phyloP scores from a whole-genome alignment of 192 early-diverging fungal genomes.

The Irineochytrium annulatum region DNA sequence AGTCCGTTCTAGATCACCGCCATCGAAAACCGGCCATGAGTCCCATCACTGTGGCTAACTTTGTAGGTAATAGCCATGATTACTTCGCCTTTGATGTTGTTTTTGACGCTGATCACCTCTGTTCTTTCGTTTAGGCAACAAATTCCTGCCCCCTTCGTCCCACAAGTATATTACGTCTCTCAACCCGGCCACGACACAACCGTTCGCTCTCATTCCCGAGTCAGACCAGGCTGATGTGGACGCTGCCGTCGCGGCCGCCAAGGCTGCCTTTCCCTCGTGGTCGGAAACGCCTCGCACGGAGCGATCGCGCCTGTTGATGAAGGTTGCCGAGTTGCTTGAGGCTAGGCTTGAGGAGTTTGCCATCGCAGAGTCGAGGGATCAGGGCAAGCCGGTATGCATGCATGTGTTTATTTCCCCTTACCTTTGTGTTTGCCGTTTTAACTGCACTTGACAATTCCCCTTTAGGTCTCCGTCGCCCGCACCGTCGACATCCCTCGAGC shows the following conservation, averaged over 20 bases:
- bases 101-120: no score
- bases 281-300: slow-evolving; percentile 38
- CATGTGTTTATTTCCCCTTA: no score
- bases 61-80: no score
- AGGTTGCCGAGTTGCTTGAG: slow-evolving; percentile 60
- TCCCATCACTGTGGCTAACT: no score
- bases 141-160: slow-evolving; percentile 51
- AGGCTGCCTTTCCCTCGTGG: slow-evolving; percentile 60
- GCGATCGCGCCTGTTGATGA: slow-evolving; percentile 52
- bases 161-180: slow-evolving; percentile 53
- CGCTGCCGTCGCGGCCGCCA: slow-evolving; percentile 42
- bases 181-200: slow-evolving; percentile 63
- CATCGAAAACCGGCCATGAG: no score
- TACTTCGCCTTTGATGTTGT: no score
- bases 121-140: slow-evolving; percentile 49
- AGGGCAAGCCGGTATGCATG: slow-evolving; percentile 76
- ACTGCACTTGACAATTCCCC: no score
- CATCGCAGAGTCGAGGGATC: slow-evolving; percentile 66
- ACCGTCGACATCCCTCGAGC: slow-evolving; percentile 59
- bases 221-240: slow-evolving; percentile 60
- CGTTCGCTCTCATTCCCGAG: slow-evolving; percentile 57
- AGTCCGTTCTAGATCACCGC: no score
- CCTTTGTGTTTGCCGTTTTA: neutral
- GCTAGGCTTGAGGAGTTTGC: slow-evolving; percentile 56
- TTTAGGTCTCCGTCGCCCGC: slow-evolving; percentile 50